A percentile compares a stretch with the other conserved stretches of the same genome.
Conservation (phyloP, 768 basidiomycete species). For the Daedalea quercina region DNA sequence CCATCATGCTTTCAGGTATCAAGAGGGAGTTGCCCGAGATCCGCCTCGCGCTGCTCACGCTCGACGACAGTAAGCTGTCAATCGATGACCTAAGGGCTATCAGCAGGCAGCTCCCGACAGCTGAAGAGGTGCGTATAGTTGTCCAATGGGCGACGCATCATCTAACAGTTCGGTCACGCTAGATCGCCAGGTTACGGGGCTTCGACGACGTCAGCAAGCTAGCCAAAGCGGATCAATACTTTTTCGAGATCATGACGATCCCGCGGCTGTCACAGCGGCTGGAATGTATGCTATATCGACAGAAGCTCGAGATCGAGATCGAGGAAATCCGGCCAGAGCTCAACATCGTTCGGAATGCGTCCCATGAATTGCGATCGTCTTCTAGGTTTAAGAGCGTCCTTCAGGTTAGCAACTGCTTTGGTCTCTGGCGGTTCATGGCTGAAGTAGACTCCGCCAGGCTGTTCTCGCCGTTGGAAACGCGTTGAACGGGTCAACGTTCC, state of each 20-base stretch:
- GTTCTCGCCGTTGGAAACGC: constrained; percentile 77
- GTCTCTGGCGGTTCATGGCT: background rate
- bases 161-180: background rate
- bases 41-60: constrained; percentile 58
- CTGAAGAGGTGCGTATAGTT: constrained; percentile 57
- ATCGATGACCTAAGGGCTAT: constrained; percentile 76
- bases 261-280: constrained; percentile 70
- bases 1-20: constrained; percentile 79
- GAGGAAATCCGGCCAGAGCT: constrained; percentile 83
- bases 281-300: constrained; percentile 78
- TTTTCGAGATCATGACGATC: constrained; percentile 73
- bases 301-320: constrained; percentile 75
- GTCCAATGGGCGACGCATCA: background rate
- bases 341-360: constrained; percentile 63
- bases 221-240: constrained; percentile 81
- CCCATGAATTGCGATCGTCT: constrained; percentile 60
- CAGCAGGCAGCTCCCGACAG: constrained; percentile 68
- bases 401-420: constrained; percentile 36
- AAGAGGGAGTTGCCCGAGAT: constrained; percentile 61
- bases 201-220: constrained; percentile 70
- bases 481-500: constrained; percentile 75
- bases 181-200: constrained; percentile 60
- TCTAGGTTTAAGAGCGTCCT: constrained; percentile 61
- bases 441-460: constrained; percentile 32
- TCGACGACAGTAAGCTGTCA: constrained; percentile 63